phyloP scores from a whole-genome alignment of 2,329 filamentous ascomycete genomes.

The Xylariaceae sp. region DNA sequence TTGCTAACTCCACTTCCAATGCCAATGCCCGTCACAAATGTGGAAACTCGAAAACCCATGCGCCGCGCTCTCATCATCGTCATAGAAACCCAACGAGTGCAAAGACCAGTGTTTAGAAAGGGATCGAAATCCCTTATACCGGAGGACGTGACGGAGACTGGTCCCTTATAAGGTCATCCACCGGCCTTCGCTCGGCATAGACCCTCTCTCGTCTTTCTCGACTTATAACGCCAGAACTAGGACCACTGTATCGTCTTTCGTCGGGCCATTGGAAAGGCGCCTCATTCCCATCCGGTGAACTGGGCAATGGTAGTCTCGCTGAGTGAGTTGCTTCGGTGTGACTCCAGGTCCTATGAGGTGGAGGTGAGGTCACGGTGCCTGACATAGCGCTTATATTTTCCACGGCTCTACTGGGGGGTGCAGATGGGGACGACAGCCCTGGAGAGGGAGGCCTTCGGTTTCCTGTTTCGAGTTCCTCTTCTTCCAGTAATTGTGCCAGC shows the following conservation, averaged over 20 bases:
- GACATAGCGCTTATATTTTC: conserved; percentile 22
- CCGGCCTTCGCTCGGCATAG: conserved; percentile 31
- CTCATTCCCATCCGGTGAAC: conserved; percentile 28
- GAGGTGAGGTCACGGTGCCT: conserved; percentile 14
- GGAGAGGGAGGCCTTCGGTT: conserved; percentile 13
- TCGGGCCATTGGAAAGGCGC: conserved; percentile 17
- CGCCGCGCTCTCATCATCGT: conserved; percentile 26
- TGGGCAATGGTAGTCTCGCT: conserved; percentile 23
- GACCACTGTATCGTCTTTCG: conserved; percentile 22
- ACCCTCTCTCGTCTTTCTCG: conserved; percentile 28
- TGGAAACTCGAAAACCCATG: conserved; percentile 13
- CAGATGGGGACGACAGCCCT: conserved; percentile 17
- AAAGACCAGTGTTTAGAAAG: conserved; percentile 11
- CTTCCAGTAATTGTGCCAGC: conserved; percentile 61
- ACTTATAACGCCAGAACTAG: conserved; percentile 10
- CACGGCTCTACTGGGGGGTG: conserved; percentile 1
- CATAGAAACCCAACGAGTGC: conserved; percentile 6
- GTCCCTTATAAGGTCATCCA: conserved; percentile 33
- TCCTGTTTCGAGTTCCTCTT: conserved; percentile 47
- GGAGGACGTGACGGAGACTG: conserved; percentile 18
- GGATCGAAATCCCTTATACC: conserved; percentile 10
- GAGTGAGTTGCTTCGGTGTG: conserved; percentile 24
- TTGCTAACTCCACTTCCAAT: neutral
- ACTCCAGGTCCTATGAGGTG: conserved; percentile 21
- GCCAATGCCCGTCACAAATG: conserved; percentile 16